Evolutionary conservation across 371 early-diverging fungal species (phyloP).

Genomic region (Capillidium rhysosporum): DNA sequence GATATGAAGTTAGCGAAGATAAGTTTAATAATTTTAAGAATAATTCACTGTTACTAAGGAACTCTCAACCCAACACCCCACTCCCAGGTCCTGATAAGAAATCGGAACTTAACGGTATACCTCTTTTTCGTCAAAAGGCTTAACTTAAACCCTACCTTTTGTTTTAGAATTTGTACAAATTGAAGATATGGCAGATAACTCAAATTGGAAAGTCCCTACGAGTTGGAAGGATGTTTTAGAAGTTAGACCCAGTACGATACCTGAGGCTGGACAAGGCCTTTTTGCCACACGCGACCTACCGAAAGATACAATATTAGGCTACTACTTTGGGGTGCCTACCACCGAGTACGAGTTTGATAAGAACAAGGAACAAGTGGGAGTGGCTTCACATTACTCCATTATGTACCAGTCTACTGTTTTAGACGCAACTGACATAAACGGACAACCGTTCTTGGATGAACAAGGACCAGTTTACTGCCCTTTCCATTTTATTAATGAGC

Average conservation of each 20-base stretch:
- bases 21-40: neutral
- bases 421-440: slow-evolving; percentile 64
- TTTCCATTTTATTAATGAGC: slow-evolving; percentile 72
- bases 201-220: slow-evolving; percentile 25
- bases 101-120: neutral
- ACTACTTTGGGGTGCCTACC: slow-evolving; percentile 86
- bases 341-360: slow-evolving; percentile 74
- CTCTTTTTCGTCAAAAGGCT: neutral
- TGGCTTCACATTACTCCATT: slow-evolving; percentile 55
- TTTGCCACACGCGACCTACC: slow-evolving; percentile 59
- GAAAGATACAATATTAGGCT: slow-evolving; percentile 47
- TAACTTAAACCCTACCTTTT: too few species aligned
- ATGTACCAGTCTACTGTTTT: slow-evolving; percentile 64
- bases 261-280: slow-evolving; percentile 46
- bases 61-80: neutral
- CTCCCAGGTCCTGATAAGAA: neutral
- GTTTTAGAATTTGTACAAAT: too few species aligned
- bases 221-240: slow-evolving; percentile 34
- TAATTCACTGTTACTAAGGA: neutral
- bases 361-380: slow-evolving; percentile 51
- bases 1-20: neutral
- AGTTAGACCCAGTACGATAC: slow-evolving; percentile 37
- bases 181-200: too few species aligned
- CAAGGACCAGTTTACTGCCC: slow-evolving; percentile 49
- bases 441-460: slow-evolving; percentile 41